Base-by-base conservation (phyloP, 768 basidiomycete species). In the Suillus plorans region DNA sequence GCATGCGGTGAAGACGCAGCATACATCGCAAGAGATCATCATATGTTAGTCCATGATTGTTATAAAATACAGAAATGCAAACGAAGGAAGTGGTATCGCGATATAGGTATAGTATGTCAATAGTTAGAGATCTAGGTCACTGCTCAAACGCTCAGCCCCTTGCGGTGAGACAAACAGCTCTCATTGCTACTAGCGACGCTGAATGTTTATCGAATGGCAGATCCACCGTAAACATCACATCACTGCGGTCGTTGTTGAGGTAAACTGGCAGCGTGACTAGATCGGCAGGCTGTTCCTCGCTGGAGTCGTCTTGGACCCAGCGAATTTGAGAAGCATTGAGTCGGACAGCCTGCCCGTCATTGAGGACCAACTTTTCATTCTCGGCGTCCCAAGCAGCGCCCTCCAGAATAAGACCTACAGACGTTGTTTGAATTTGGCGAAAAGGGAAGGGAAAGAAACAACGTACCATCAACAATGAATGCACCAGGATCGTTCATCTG, bases 81-180 rank as follows among this genome's bases (percentile, higher is more conserved):
- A 41, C 28, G 12, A 28, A 62, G 16, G 6, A 61, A 31, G 31
- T 31, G 39, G 58, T 59, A 59, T 59, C 39, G 28, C 42, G 42
- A 59, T 56, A 58, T 2, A 68, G 72, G 71, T 73, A 76, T 74
- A 67, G 41, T 59, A 25, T 64, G 65, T 16, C 14, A 42, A 42
- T 13, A 10, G 18, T 59, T 1, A 50, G 25, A 41, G 36, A 68
- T 50, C 18, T n/a, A 60, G 25, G 25, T 13, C 28, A 28, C 37
- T 25, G 47, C 68, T 67, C 79, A 91, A 70, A 85, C 12, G 34
- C 68, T 68, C 79, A 91, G 69, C 86, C 85, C 61, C 90, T 88
- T 47, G 95, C 94, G 8, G 92, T 95, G 70, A 98, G 80, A 77
- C 95, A 97, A 53, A 95, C 92, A 10, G 94, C 95, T 57, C 95